Conservation (phyloP, 2,329 filamentous ascomycete species). For the Penicillium sp. region DNA sequence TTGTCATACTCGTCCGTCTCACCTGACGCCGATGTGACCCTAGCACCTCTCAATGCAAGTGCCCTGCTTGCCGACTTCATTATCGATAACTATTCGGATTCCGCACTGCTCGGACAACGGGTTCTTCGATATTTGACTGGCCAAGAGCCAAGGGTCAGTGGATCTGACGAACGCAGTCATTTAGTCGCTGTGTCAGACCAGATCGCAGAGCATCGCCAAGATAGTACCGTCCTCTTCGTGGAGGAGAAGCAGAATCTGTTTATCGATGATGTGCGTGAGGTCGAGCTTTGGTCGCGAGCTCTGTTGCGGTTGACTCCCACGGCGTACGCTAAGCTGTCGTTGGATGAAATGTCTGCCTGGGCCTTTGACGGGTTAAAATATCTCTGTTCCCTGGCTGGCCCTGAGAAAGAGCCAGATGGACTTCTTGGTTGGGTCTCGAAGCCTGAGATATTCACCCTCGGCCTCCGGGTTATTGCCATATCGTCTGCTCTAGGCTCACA, state of each 20-base stretch:
- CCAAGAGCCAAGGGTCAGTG: conserved; percentile 25
- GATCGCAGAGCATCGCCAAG: conserved; percentile 34
- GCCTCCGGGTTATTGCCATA: conserved; percentile 38
- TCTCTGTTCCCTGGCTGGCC: conserved; percentile 21
- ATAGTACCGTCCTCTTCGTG: conserved; percentile 63
- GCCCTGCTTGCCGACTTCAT: conserved; percentile 39
- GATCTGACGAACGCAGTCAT: conserved; percentile 9
- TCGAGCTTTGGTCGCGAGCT: conserved; percentile 62
- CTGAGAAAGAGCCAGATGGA: conserved; percentile 51
- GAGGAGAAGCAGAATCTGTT: conserved; percentile 95
- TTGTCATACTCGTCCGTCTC: conserved; percentile 34
- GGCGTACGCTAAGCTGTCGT: conserved; percentile 20
- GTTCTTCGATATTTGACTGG: conserved; percentile 40
- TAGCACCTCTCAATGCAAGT: conserved; percentile 51
- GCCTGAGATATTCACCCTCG: conserved; percentile 59
- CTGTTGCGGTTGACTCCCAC: conserved; percentile 37
- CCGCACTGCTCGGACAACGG: conserved; percentile 31
- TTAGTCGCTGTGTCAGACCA: conserved; percentile 25
- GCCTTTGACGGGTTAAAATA: conserved; percentile 30
- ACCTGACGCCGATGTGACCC: conserved; percentile 26
- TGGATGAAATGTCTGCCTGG: conserved; percentile 29
- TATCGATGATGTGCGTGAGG: conserved; percentile 75
- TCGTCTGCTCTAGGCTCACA: conserved; percentile 32
- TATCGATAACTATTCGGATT: conserved; percentile 30
- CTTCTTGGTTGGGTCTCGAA: conserved; percentile 71